Evolutionary conservation across 805 yeast species (phyloP).

Genomic region (Cyberlindnera amylophila): DNA sequence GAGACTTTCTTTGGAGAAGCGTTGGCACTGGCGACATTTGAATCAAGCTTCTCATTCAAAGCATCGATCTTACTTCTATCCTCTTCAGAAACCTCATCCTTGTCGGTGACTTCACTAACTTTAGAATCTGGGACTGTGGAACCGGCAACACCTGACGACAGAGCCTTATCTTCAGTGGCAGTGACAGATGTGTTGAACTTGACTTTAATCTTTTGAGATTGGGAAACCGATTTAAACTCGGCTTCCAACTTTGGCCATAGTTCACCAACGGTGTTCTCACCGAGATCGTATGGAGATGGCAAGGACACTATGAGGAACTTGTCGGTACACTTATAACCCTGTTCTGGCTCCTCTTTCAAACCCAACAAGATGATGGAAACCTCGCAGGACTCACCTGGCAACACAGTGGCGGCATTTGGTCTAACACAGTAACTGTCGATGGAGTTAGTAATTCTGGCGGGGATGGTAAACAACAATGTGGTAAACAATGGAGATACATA

Average conservation of each 20-base stretch:
- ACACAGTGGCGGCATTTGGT: conserved; percentile 83
- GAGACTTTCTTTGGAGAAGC: conserved; percentile 23
- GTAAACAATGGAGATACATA: no score
- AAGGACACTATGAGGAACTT: conserved; percentile 87
- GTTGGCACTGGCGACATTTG: conserved; percentile 32
- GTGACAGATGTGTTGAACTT: conserved; percentile 34
- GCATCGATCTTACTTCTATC: conserved; percentile 41
- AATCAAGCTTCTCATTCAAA: conserved; percentile 42
- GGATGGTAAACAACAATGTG: no score
- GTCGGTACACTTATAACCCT: conserved; percentile 79
- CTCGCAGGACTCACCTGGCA: conserved; percentile 67
- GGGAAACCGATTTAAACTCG: conserved; percentile 48
- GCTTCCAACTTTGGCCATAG: conserved; percentile 73
- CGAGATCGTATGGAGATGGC: conserved; percentile 61
- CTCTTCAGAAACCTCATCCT: conserved; percentile 28
- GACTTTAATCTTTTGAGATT: conserved; percentile 66
- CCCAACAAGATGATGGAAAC: conserved; percentile 87
- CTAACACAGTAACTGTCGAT: conserved; percentile 67
- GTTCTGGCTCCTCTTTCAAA: conserved; percentile 65
- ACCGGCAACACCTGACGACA: conserved; percentile 2
- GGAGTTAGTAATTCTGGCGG: no score
- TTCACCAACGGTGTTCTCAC: conserved; percentile 57
- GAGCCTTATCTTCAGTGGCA: background rate
- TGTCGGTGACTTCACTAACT: conserved; percentile 9
- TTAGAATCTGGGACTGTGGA: conserved; percentile 6